A percentile compares a stretch with the other conserved stretches of the same genome.
These are phyloP conservation scores for Theileria luwenshuni DNA, from an alignment of 169 alveolate genomes.

Conservation along the genomic window DNA sequence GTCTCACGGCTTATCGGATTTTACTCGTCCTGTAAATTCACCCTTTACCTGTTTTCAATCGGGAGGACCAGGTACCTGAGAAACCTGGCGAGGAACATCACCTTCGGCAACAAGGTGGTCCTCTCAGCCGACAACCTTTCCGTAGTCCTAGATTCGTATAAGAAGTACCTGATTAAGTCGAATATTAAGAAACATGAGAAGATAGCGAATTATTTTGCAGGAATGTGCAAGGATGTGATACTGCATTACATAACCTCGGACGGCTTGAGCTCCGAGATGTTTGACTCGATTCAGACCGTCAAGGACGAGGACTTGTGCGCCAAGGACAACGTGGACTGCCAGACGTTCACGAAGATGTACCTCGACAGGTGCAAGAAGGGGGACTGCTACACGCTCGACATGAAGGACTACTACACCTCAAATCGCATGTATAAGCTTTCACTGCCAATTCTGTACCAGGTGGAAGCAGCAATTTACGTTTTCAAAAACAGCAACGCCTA, in stretches of 20 bases:
- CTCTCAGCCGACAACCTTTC: slow-evolving; percentile 6
- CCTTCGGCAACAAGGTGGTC: slow-evolving; percentile 7
- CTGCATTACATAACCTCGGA: slow-evolving; percentile 6
- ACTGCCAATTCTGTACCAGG: slow-evolving; percentile 47
- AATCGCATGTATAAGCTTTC: slow-evolving; percentile 12
- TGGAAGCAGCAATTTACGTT: slow-evolving; percentile 53
- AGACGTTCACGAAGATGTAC: neutral
- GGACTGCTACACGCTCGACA: slow-evolving; percentile 44
- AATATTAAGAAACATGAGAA: neutral
- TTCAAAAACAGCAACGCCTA: slow-evolving; percentile 22
- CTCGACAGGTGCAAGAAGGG: slow-evolving; percentile 33
- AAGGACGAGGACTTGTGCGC: slow-evolving; percentile 17
- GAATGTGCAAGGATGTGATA: slow-evolving; percentile 27
- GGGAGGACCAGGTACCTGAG: slow-evolving; percentile 14
- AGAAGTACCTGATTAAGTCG: slow-evolving; percentile 12
- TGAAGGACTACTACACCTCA: slow-evolving; percentile 2
- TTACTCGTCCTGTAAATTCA: slow-evolving; percentile 5
- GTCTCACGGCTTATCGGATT: slow-evolving; percentile 6
- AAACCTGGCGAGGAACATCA: slow-evolving; percentile 5
- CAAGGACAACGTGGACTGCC: slow-evolving; percentile 17
- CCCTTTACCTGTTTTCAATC: neutral
- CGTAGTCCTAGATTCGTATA: neutral
- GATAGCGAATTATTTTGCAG: slow-evolving; percentile 11
- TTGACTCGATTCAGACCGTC: slow-evolving; percentile 9
- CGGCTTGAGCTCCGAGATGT: slow-evolving; percentile 9